Percentiles rank a stretch among this genome's conserved stretches.
Conservation (phyloP, 2,329 filamentous ascomycete genomes). For the Neurospora crassa region DNA sequence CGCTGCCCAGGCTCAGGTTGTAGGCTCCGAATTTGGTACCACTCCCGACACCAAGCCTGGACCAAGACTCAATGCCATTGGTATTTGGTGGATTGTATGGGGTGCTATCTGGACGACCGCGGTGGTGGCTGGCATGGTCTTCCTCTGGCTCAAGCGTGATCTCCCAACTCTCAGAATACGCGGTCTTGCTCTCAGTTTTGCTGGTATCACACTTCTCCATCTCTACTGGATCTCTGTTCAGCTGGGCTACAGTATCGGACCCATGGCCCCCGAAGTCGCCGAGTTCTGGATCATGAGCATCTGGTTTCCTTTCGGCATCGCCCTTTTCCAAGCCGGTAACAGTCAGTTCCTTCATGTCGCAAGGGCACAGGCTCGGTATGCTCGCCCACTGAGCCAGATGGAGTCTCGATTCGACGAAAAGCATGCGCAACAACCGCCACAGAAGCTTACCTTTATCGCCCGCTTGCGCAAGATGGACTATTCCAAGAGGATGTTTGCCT, state of each 20-base stretch:
- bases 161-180: constrained; percentile 32
- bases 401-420: constrained; percentile 13
- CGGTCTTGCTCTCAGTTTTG: constrained; percentile 22
- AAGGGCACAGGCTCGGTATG: constrained; percentile 36
- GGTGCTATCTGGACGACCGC: constrained; percentile 29
- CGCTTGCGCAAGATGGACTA: constrained; percentile 28
- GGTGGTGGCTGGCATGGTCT: constrained; percentile 29
- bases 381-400: constrained; percentile 13
- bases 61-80: constrained; percentile 27
- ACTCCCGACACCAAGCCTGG: constrained; percentile 23
- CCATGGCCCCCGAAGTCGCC: constrained; percentile 37
- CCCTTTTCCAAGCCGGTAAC: constrained; percentile 56
- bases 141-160: constrained; percentile 29
- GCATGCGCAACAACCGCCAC: constrained; percentile 7
- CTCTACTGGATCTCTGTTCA: constrained; percentile 33
- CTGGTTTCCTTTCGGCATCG: constrained; percentile 55
- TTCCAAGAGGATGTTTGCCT: constrained; percentile 36
- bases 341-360: constrained; percentile 50
- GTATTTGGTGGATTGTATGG: constrained; percentile 32
- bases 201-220: constrained; percentile 30
- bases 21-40: constrained; percentile 25
- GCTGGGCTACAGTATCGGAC: constrained; percentile 29
- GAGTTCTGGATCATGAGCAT: constrained; percentile 61
- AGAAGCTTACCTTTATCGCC: constrained; percentile 4
- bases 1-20: constrained; percentile 2